Evolutionary conservation across 805 yeast species (phyloP).

Genomic region (Saturnispora saitoi): DNA sequence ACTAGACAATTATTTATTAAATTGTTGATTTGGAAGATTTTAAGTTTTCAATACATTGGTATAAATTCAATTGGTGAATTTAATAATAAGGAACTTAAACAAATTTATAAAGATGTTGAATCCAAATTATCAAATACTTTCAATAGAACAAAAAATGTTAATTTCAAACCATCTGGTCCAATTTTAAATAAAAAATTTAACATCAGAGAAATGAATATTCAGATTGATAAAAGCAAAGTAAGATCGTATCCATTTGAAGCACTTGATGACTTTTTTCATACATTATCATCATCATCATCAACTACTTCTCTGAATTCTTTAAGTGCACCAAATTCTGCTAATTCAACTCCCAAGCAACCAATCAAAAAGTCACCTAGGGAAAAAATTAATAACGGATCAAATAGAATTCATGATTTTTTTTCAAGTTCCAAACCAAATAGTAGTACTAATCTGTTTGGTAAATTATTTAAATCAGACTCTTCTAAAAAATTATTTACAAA

Average conservation of each 20-base stretch:
- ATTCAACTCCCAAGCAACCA: constrained; percentile 2
- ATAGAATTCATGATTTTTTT: constrained; percentile 6
- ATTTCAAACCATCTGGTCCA: constrained; percentile 28
- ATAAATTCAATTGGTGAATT: constrained; percentile 4
- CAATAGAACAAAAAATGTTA: constrained; percentile 13
- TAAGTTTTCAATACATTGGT: constrained; percentile 26
- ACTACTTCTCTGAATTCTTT: background rate
- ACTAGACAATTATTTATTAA: constrained; percentile 63
- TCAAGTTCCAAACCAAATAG: background rate
- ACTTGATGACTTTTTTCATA: constrained; percentile 57
- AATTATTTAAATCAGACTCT: background rate
- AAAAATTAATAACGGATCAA: background rate
- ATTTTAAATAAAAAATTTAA: constrained; percentile 42
- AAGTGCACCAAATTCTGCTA: background rate
- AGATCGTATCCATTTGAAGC: constrained; percentile 56
- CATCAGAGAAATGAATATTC: constrained; percentile 20
- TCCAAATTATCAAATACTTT: constrained; percentile 27
- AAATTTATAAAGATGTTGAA: constrained; percentile 21
- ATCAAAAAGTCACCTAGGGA: constrained; percentile 5
- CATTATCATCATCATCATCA: constrained; percentile 6
- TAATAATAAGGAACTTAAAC: constrained; percentile 14
- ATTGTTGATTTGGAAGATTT: constrained; percentile 56
- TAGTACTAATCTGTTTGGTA: background rate
- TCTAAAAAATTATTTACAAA: background rate
- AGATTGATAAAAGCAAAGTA: constrained; percentile 29